Percentiles rank a stretch among this genome's conserved stretches.
phyloP scores from a whole-genome alignment of 331 rosid genomes.

The Arachis monticola region DNA sequence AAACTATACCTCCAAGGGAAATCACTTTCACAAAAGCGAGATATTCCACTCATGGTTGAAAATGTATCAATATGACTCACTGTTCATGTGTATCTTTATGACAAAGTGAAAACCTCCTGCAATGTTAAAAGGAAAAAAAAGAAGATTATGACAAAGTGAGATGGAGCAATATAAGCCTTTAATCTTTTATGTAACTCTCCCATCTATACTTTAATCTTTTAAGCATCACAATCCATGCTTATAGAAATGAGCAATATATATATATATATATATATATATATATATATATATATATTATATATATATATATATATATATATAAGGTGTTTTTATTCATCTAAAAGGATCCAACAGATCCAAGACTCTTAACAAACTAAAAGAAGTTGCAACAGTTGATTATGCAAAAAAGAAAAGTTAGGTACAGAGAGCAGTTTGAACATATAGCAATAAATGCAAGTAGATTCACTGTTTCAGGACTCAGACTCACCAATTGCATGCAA shows the following conservation, averaged over 20 bases:
- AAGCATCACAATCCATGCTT: no score
- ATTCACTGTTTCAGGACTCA: constrained; percentile 7
- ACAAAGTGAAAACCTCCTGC: constrained; percentile 48
- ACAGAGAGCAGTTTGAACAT: no score
- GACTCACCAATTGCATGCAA: constrained; percentile 72
- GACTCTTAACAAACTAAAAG: no score
- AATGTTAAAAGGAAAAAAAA: constrained; percentile 24
- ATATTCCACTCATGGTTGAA: constrained; percentile 98
- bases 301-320: no score
- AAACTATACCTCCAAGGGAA: constrained; percentile 80
- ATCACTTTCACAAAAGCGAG: constrained; percentile 83
- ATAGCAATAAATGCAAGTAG: constrained; percentile 7
- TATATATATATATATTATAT: no score
- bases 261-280: no score
- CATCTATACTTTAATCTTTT: constrained; percentile 10
- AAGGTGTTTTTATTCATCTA: no score
- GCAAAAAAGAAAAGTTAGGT: no score
- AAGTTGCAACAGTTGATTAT: no score
- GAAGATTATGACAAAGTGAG: neutral
- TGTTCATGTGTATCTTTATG: constrained; percentile 53
- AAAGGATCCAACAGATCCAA: no score
- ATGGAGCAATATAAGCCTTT: neutral
- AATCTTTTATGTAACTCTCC: neutral
- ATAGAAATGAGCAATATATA: neutral
- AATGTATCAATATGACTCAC: constrained; percentile 91